Evolutionary conservation across 2,329 filamentous ascomycete species (phyloP), one percentile per base, ranked within the genome.

Genomic region (Pseudogymnoascus verrucosus): DNA sequence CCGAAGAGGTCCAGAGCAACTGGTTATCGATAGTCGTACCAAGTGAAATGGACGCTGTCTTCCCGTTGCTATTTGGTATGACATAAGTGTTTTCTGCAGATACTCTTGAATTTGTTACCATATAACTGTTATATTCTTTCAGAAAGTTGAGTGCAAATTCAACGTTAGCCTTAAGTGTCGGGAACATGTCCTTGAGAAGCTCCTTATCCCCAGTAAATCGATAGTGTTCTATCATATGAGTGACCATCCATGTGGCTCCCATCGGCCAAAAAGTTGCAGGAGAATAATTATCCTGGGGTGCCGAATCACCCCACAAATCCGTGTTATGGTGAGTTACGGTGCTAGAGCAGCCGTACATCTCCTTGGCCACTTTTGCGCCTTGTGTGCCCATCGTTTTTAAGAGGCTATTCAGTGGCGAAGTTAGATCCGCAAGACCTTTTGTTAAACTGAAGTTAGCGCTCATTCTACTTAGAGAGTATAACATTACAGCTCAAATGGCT

Each of bases 21-120:
- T 76, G 73, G 10, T 73, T 73, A 61, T 78, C 77, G 62, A 77
- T 76, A 4, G 76, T 75, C 1, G 76, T 72, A 31, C 72, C 73
- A 62, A 75, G 72, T 21, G 64, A 65, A 34, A 68, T 68, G 51
- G 37, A 65, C 65, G 62, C 12, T n/a, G 19, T 54, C 21, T 62
- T 42, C 14, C 40, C 40, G 60, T 70, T 67, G 19, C 67, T 68
- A 8, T 73, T 68, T 21, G 72, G 68, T 60, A 71, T 65, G 14
- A 44, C 12, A 21, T 44, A 75, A 3, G 67, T 70, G 59, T 71
- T 76, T 64, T 69, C 76, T 36, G 66, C 75, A 1, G 73, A 75
- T 4, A 74, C 59, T 1, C 71, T 74, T 3, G 74, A 72, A 26
- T 68, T 72, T 0, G 72, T 74, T 12, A 73, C 69, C 11, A 69